Conservation (phyloP, 169 alveolate genomes). For the Besnoitia besnoiti region DNA sequence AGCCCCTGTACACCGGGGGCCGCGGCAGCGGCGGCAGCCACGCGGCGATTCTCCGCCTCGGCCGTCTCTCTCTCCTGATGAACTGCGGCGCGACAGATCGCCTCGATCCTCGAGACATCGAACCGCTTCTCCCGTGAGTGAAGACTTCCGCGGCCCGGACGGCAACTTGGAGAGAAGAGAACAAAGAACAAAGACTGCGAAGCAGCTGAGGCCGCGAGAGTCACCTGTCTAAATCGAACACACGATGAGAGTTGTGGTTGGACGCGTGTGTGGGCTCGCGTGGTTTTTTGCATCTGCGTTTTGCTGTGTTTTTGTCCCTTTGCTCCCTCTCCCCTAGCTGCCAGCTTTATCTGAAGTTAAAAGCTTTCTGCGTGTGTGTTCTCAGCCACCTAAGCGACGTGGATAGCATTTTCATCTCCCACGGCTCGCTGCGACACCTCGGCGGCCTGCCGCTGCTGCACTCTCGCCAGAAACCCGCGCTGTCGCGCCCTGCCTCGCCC, state of each 20-base stretch:
- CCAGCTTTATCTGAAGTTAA: neutral
- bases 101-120: neutral
- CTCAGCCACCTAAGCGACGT: neutral
- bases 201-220: no score
- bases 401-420: neutral
- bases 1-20: slow-evolving; percentile 1
- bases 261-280: neutral
- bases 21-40: neutral
- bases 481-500: neutral
- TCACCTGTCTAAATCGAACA: no score
- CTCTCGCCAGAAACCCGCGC: neutral
- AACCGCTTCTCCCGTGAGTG: neutral
- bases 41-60: slow-evolving; percentile 3
- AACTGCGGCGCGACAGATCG: neutral
- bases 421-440: neutral
- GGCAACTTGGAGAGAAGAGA: neutral
- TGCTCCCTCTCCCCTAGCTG: no score
- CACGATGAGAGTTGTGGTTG: no score
- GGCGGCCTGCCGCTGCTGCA: slow-evolving; percentile 10
- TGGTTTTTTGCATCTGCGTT: neutral
- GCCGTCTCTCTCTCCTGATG: neutral
- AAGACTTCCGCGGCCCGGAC: no score
- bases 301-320: neutral
- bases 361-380: no score
- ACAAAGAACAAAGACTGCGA: no score